Percentiles rank a stretch among this genome's conserved stretches.
These are phyloP conservation scores for Tricholoma bakamatsutake DNA, from an alignment of 768 basidiomycete species.

Conservation along the genomic window DNA sequence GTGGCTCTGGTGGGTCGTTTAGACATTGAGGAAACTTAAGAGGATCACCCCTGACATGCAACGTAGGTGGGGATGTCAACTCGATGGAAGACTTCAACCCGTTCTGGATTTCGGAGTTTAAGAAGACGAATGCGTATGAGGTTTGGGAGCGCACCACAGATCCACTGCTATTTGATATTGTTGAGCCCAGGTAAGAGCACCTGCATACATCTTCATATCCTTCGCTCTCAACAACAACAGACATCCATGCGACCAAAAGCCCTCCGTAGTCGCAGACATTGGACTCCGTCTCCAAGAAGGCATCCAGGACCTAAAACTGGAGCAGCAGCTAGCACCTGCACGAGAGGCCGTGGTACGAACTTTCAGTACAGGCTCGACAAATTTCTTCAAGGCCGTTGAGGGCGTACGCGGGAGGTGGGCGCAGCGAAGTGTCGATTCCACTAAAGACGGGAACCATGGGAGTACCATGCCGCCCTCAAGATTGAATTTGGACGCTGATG, in stretches of 20 bases:
- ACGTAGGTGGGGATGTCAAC: conserved; percentile 48
- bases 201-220: background rate
- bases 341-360: conserved; percentile 84
- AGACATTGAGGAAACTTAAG: too few species aligned
- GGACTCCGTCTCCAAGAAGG: conserved; percentile 90
- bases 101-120: conserved; percentile 85
- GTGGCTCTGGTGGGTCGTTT: conserved; percentile 42
- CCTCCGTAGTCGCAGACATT: conserved; percentile 85
- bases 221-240: conserved; percentile 31
- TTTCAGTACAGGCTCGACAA: conserved; percentile 64
- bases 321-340: conserved; percentile 91
- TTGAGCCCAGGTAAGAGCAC: conserved; percentile 73
- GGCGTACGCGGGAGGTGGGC: conserved; percentile 77
- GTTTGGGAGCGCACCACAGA: conserved; percentile 92
- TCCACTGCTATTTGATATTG: conserved; percentile 88
- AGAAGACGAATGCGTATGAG: conserved; percentile 78
- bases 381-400: conserved; percentile 86
- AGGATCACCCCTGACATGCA: background rate
- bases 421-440: conserved; percentile 16
- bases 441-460: background rate
- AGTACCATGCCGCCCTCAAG: conserved; percentile 15
- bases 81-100: conserved; percentile 79
- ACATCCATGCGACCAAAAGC: conserved; percentile 91
- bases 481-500: conserved; percentile 22
- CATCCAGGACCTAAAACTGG: conserved; percentile 87